These are phyloP conservation scores for Cladophialophora yegresii DNA, from an alignment of 2,329 filamentous ascomycete genomes.

Conservation along the genomic window DNA sequence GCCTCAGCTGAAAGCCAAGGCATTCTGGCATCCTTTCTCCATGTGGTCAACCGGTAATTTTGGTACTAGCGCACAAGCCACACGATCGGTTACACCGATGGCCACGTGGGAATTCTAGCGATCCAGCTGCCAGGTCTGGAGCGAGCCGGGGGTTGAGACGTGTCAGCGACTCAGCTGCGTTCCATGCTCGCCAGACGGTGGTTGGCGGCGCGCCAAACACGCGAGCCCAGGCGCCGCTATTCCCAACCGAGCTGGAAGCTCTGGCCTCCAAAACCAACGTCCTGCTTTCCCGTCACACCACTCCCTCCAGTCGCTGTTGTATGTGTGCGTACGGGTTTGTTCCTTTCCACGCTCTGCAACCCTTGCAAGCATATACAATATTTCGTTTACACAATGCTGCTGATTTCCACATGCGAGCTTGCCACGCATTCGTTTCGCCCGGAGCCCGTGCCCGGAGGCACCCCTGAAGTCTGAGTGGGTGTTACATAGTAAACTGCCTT, in stretches of 20 bases:
- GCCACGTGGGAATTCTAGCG: conserved; percentile 13
- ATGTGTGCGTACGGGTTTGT: background rate
- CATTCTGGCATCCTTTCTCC: background rate
- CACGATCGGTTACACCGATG: conserved; percentile 8
- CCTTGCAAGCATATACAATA: background rate
- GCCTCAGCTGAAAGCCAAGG: background rate
- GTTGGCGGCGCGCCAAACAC: conserved; percentile 4
- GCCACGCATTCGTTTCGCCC: background rate
- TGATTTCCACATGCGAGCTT: background rate
- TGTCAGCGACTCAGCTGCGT: conserved; percentile 11
- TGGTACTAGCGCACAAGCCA: conserved; percentile 13
- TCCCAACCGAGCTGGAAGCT: conserved; percentile 8
- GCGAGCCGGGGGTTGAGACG: background rate
- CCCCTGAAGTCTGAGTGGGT: background rate
- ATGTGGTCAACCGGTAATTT: conserved; percentile 5
- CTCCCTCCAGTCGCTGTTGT: background rate
- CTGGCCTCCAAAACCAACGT: conserved; percentile 9
- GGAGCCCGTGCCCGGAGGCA: background rate
- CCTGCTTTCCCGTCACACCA: conserved; percentile 1
- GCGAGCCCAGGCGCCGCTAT: conserved; percentile 10
- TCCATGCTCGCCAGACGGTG: conserved; percentile 4
- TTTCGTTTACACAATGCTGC: background rate
- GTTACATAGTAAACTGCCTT: background rate
- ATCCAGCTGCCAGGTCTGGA: conserved; percentile 1
- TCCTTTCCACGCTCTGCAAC: background rate